Base-by-base conservation (phyloP, 805 yeast species). In the Wickerhamiella azymoides region DNA sequence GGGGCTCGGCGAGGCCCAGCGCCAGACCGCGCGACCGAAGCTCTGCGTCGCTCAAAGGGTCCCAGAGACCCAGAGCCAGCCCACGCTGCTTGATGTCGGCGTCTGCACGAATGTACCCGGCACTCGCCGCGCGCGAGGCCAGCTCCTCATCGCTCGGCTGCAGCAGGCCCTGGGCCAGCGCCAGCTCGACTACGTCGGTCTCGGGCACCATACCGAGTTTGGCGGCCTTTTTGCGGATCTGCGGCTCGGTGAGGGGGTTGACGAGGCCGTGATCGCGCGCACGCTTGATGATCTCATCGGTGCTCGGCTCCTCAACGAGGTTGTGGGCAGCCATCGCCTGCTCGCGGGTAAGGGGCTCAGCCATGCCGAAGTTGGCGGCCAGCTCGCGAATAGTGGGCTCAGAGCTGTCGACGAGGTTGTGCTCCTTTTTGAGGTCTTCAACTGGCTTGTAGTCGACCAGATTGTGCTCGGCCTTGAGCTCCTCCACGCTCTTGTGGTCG, bases 31-130 rank as follows among this genome's bases (percentile, higher is more conserved):
- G 54, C 19, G 49, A n/a, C 6, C 11, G 10, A 8, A 52, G 36
- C 10, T 47, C 51, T n/a, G n/a, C n/a, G n/a, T n/a, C n/a, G n/a
- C n/a, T n/a, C n/a, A n/a, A n/a, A n/a, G n/a, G n/a, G n/a, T n/a
- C n/a, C n/a, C n/a, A n/a, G n/a, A n/a, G n/a, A n/a, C n/a, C n/a
- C n/a, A n/a, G n/a, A n/a, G n/a, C n/a, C n/a, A n/a, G n/a, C n/a
- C n/a, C n/a, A n/a, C n/a, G n/a, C n/a, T n/a, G n/a, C n/a, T n/a
- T n/a, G n/a, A n/a, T n/a, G n/a, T n/a, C n/a, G 56, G 82, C 92
- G 5, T 83, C 89, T n/a, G n/a, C n/a, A n/a, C 4, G 7, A 21
- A 21, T 21, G 24, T 17, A 49, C 14, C 14, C 48, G 49, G 49
- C 33, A 9, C 33, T 46, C 40, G 14, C 24, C 4, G 24, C 18